Conservation (phyloP, 2,329 filamentous ascomycete species). For the Penicillium sp. region DNA sequence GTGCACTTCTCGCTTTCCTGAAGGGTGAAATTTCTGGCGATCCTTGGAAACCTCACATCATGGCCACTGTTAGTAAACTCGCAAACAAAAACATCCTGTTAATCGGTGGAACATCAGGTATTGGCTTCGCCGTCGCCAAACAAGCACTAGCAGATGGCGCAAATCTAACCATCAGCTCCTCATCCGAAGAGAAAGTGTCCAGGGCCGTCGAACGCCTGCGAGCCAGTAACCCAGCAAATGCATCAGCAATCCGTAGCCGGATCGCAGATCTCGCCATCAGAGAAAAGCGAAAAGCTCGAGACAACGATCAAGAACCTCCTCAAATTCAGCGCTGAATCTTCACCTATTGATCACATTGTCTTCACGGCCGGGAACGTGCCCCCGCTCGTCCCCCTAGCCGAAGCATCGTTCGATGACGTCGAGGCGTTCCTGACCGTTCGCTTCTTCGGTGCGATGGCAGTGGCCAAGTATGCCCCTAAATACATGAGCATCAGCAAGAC, state of each 20-base stretch:
- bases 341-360: conserved; percentile 55
- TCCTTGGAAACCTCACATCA: not conserved
- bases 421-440: conserved; percentile 11
- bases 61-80: conserved; percentile 1
- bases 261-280: conserved; percentile 51
- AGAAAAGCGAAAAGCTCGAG: conserved; percentile 44
- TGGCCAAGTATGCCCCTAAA: conserved; percentile 11
- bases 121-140: conserved; percentile 63
- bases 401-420: conserved; percentile 9
- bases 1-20: not conserved
- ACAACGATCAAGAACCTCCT: conserved; percentile 50
- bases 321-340: conserved; percentile 32
- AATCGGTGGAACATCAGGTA: conserved; percentile 63
- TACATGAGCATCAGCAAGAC: conserved; percentile 7
- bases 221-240: conserved; percentile 37
- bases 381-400: conserved; percentile 1
- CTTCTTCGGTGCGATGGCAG: conserved; percentile 11
- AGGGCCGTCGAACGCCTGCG: conserved; percentile 48
- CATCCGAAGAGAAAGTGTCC: conserved; percentile 51
- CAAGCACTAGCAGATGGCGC: conserved; percentile 56
- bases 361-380: conserved; percentile 51
- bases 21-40: not conserved
- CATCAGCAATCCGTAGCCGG: conserved; percentile 30
- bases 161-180: conserved; percentile 61
- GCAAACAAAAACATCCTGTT: conserved; percentile 49